phyloP scores from a whole-genome alignment of 2,329 filamentous ascomycete species.

The Blastomyces emzantsi region DNA sequence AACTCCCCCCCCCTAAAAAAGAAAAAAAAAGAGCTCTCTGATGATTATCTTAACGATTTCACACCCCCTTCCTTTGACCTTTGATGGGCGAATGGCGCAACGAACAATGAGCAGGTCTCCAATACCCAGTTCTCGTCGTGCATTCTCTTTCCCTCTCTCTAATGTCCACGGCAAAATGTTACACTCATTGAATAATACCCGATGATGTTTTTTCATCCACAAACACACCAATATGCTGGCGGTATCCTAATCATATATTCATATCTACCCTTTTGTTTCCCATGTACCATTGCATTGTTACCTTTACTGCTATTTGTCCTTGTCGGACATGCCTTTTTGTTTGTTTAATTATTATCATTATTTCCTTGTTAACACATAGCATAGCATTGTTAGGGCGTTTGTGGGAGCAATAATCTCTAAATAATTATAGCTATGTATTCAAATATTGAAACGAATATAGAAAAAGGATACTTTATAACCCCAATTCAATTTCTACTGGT shows the following conservation, averaged over 20 bases:
- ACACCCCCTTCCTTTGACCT: neutral
- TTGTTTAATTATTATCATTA: neutral
- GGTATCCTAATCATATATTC: neutral
- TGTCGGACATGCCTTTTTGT: neutral
- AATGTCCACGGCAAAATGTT: neutral
- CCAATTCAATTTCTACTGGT: neutral
- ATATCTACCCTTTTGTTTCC: neutral
- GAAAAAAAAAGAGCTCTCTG: neutral
- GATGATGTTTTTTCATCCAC: neutral
- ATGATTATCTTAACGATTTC: conserved; percentile 2
- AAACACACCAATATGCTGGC: neutral
- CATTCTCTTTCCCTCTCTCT: neutral
- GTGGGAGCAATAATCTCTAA: neutral
- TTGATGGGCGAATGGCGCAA: neutral
- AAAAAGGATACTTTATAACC: neutral
- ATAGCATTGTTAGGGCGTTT: conserved; percentile 5
- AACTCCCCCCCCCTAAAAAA: too few relatives aligned
- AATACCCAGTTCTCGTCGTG: neutral
- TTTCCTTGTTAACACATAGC: neutral
- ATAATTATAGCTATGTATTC: too few relatives aligned
- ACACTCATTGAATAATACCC: neutral
- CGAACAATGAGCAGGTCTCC: conserved; percentile 3
- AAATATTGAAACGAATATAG: neutral
- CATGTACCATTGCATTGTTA: neutral
- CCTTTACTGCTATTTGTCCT: neutral